Base-by-base conservation (phyloP, 805 yeast species). In the Metschnikowia shivogae region DNA sequence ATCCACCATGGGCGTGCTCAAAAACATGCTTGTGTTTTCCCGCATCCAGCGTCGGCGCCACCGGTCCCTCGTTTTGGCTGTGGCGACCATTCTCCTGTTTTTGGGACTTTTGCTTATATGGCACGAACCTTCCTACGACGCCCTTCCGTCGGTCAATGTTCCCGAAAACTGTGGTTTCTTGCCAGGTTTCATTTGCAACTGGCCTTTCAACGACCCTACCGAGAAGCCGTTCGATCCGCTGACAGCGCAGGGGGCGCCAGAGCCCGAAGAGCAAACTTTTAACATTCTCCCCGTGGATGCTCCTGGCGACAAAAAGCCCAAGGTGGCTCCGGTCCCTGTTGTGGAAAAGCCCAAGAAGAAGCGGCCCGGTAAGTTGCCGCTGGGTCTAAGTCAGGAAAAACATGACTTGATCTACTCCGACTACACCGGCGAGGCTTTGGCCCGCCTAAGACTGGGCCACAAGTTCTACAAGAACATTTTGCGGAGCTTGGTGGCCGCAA, bases 391-490 rank as follows among this genome's bases (percentile, higher is more conserved):
- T 26, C 32, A 12, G 22, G 42, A 39, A 17, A 55, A 54, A 36
- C 41, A 52, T 4, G 58, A 48, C 13, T 48, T 46, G 35, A 52
- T 50, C 36, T 35, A 43, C 30, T 19, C 49, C 9, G 27, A n/a
- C 30, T 39, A 34, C 40, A 34, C 26, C 24, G 48, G 36, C 29
- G 36, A 13, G n/a, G 43, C 38, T n/a, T 37, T 42, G 24, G 36
- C 39, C 12, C 39, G 47, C 17, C 44, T 52, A 39, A 58, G 59
- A 26, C 43, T 58, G 26, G 74, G 74, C 5, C 75, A 74, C 50
- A 57, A 63, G 17, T 74, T 73, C 48, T 78, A 72, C 54, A 60
- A 65, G 20, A 46, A 55, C 1, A 67, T 80, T 8, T 76, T 80
- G 51, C 59, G 67, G 4, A 61, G 68, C 3, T 56, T 76, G 43